Conservation (phyloP, 257 asterid genomes). For the Scutellaria baicalensis region DNA sequence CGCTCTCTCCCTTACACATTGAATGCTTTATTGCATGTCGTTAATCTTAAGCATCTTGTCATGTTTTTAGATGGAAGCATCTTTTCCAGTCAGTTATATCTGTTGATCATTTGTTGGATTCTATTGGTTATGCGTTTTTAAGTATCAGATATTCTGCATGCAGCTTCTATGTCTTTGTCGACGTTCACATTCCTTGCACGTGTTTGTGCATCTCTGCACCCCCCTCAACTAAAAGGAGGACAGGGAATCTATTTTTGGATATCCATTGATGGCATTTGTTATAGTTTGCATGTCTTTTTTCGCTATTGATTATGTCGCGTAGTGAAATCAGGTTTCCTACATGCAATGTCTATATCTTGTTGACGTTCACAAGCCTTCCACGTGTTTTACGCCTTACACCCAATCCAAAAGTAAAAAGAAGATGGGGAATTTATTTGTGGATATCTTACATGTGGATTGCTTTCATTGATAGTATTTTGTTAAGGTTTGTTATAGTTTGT, state of each 20-base stretch:
- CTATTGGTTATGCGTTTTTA: background rate
- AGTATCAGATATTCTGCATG: background rate
- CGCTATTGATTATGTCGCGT: background rate
- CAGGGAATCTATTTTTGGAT: background rate
- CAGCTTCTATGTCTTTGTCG: background rate
- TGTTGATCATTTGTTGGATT: background rate
- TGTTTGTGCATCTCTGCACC: constrained; percentile 1
- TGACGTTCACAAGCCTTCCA: constrained; percentile 16
- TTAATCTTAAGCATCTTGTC: background rate
- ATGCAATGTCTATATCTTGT: constrained; percentile 6
- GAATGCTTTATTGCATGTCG: background rate
- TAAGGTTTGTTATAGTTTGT: background rate
- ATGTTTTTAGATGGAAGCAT: background rate
- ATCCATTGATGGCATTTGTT: background rate
- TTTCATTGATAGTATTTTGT: constrained; percentile 5
- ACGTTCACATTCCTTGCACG: constrained; percentile 16
- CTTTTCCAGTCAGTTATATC: background rate
- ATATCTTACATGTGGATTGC: background rate
- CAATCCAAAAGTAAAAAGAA: background rate
- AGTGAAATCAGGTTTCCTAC: background rate
- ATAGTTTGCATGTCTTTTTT: background rate
- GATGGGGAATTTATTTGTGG: background rate
- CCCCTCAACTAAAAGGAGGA: background rate
- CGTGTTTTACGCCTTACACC: constrained; percentile 13
- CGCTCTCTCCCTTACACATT: background rate